Conservation (phyloP, 2,329 filamentous ascomycete genomes). For the Penicillium aurantiogriseum region DNA sequence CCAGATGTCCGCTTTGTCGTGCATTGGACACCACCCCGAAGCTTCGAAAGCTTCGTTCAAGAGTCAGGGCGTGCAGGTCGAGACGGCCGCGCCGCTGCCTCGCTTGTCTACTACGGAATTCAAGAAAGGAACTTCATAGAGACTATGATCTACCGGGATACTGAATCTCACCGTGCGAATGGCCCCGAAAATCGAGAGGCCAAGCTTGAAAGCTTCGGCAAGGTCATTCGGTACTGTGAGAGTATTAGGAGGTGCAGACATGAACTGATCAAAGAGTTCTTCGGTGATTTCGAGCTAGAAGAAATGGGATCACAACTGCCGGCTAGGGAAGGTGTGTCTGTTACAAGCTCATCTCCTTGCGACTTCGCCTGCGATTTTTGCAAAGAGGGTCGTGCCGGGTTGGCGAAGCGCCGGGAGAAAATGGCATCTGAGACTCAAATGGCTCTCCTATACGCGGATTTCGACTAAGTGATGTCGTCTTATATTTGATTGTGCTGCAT, state of each 20-base stretch:
- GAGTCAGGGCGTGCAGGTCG: constrained; percentile 89
- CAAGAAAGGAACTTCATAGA: constrained; percentile 76
- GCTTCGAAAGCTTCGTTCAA: constrained; percentile 94
- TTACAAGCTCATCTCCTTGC: constrained; percentile 51
- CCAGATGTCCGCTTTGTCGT: constrained; percentile 91
- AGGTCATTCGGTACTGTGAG: constrained; percentile 80
- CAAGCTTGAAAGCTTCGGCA: constrained; percentile 62
- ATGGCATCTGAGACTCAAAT: constrained; percentile 27
- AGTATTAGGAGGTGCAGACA: constrained; percentile 72
- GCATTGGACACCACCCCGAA: constrained; percentile 91
- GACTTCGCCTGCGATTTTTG: constrained; percentile 78
- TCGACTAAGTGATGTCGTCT: neutral
- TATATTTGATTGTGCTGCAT: neutral
- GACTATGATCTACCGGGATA: constrained; percentile 34
- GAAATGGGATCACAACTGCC: constrained; percentile 29
- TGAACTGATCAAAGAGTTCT: constrained; percentile 70
- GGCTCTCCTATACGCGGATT: constrained; percentile 7
- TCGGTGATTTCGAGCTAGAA: constrained; percentile 59
- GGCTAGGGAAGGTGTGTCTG: neutral
- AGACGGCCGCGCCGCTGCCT: constrained; percentile 82
- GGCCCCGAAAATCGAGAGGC: constrained; percentile 37
- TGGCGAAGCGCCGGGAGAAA: constrained; percentile 56
- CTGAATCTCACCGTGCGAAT: constrained; percentile 39
- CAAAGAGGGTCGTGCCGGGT: constrained; percentile 60
- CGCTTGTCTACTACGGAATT: constrained; percentile 86